Evolutionary conservation across 306 rosid species (phyloP).

Genomic region (Phaseolus lunatus): DNA sequence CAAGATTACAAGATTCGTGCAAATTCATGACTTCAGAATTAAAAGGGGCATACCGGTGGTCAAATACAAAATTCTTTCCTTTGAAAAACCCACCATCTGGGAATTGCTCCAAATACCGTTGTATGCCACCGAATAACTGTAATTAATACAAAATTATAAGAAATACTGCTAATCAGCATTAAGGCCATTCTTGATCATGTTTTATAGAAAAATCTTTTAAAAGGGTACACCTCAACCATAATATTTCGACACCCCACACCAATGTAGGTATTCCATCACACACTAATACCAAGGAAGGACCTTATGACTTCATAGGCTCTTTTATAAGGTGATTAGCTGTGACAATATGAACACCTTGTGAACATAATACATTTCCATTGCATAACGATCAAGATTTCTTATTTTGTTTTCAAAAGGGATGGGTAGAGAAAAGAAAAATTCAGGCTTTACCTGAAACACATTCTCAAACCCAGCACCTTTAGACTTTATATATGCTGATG

Average conservation of each 20-base stretch:
- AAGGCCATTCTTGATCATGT: background rate
- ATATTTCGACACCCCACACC: slow-evolving; percentile 28
- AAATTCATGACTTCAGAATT: slow-evolving; percentile 18
- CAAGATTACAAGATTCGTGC: slow-evolving; percentile 36
- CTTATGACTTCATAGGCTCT: slow-evolving; percentile 14
- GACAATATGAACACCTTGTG: background rate
- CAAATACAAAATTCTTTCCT: slow-evolving; percentile 97
- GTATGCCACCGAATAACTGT: slow-evolving; percentile 95
- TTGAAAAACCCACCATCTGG: slow-evolving; percentile 85
- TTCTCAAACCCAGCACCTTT: slow-evolving; percentile 92
- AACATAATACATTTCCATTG: slow-evolving; percentile 19
- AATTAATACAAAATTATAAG: slow-evolving; percentile 39
- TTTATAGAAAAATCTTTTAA: background rate
- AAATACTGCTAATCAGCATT: slow-evolving; percentile 29
- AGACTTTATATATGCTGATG: slow-evolving; percentile 90
- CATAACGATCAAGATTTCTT: background rate
- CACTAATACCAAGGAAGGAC: background rate
- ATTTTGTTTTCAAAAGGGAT: background rate
- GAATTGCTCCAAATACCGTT: slow-evolving; percentile 89
- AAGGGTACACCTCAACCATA: slow-evolving; percentile 23
- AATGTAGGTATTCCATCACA: slow-evolving; percentile 15
- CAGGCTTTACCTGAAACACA: slow-evolving; percentile 80
- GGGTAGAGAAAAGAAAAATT: background rate
- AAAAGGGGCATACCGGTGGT: slow-evolving; percentile 69
- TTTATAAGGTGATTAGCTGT: background rate